phyloP scores from a whole-genome alignment of 352 stramenopile species.

The Nothophytophthora sp. region DNA sequence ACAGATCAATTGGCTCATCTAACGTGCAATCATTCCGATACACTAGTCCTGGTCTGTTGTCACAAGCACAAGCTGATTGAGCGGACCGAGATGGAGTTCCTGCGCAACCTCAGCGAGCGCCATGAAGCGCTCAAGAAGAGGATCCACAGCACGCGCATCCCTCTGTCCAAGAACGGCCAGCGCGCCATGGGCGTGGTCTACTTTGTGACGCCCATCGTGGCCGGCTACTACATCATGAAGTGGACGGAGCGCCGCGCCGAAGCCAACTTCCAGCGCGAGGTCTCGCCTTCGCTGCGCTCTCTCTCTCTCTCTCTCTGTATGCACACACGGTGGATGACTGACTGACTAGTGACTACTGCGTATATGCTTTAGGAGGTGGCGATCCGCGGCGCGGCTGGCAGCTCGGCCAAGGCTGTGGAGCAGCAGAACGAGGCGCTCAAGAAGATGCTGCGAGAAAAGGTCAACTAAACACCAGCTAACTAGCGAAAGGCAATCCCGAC shows the following conservation, averaged over 20 bases:
- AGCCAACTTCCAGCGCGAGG: constrained; percentile 76
- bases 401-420: constrained; percentile 46
- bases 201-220: constrained; percentile 87
- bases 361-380: constrained; percentile 55
- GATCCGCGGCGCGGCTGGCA: constrained; percentile 57
- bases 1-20: too few species aligned
- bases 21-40: too few species aligned
- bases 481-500: neutral
- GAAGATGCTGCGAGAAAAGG: constrained; percentile 44
- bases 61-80: too few species aligned
- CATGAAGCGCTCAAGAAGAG: constrained; percentile 92
- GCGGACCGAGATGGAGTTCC: constrained; percentile 61
- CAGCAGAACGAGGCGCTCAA: constrained; percentile 76
- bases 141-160: constrained; percentile 91
- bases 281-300: constrained; percentile 10
- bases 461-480: neutral
- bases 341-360: neutral
- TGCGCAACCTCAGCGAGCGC: constrained; percentile 67
- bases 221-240: constrained; percentile 93
- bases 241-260: constrained; percentile 78
- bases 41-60: too few species aligned
- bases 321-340: neutral
- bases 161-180: constrained; percentile 87
- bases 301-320: neutral
- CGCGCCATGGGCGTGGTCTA: constrained; percentile 89